These are phyloP conservation scores for Colletotrichum nymphaeae DNA, from an alignment of 2,329 filamentous ascomycete genomes.

Conservation along the genomic window DNA sequence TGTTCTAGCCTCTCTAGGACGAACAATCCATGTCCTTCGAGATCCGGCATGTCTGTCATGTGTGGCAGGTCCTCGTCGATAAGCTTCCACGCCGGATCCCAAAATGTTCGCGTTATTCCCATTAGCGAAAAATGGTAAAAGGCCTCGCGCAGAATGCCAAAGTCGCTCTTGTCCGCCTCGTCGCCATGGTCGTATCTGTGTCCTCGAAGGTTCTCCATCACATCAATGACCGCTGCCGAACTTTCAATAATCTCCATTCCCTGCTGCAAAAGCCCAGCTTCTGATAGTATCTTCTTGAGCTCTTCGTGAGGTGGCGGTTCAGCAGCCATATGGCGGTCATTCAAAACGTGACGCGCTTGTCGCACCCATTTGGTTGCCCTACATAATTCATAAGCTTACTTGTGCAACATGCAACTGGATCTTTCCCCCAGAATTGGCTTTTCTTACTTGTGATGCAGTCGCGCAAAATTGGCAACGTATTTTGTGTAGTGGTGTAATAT, in stretches of 20 bases:
- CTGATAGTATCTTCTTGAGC: not conserved
- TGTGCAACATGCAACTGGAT: not conserved
- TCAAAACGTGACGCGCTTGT: not conserved
- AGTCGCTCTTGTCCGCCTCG: not conserved
- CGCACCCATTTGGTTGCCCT: constrained; percentile 21
- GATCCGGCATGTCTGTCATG: not conserved
- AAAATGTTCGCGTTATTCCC: constrained; percentile 20
- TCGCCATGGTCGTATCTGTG: not conserved
- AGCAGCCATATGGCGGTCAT: not conserved
- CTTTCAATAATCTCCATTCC: constrained; percentile 13
- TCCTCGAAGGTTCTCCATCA: constrained; percentile 12
- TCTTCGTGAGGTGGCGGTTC: not conserved
- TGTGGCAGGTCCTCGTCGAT: constrained; percentile 17
- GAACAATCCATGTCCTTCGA: constrained; percentile 4
- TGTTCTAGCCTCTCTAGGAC: constrained; percentile 21
- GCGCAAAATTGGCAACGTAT: constrained; percentile 11
- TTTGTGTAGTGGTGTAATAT: constrained; percentile 19
- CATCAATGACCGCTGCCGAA: constrained; percentile 1
- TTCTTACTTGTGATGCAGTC: constrained; percentile 10
- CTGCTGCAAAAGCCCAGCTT: not conserved
- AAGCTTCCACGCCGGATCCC: constrained; percentile 23
- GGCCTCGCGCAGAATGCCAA: not conserved
- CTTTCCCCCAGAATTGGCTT: not conserved
- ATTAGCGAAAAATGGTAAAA: constrained; percentile 20
- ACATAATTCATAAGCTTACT: not conserved